These are phyloP conservation scores for Mortierella polycephala DNA, from an alignment of 371 early-diverging fungal species.

Conservation along the genomic window DNA sequence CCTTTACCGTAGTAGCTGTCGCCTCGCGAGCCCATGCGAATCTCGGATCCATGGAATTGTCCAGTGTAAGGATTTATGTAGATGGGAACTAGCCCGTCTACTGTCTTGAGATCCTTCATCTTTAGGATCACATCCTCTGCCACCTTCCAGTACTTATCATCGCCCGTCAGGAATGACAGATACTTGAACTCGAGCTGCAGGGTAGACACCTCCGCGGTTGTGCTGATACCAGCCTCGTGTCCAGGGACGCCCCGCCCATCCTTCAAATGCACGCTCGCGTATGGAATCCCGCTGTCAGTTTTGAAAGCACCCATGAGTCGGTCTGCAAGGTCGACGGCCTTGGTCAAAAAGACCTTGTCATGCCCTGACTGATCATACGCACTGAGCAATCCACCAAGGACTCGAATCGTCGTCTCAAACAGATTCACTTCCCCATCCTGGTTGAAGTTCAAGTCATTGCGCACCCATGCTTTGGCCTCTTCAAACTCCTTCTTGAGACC, in stretches of 20 bases:
- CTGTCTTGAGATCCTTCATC: constrained; percentile 62
- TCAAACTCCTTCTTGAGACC: constrained; percentile 79
- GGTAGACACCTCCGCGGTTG: constrained; percentile 89
- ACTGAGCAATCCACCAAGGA: constrained; percentile 89
- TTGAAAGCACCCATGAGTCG: constrained; percentile 82
- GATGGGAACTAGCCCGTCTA: constrained; percentile 86
- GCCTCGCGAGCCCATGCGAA: constrained; percentile 83
- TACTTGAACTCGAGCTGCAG: constrained; percentile 92
- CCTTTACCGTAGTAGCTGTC: constrained; percentile 91
- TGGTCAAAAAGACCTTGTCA: constrained; percentile 73
- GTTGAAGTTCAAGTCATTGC: constrained; percentile 66
- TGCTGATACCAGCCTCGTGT: constrained; percentile 61
- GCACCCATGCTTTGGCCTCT: constrained; percentile 76
- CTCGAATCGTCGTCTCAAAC: constrained; percentile 95
- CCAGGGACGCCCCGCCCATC: constrained; percentile 50
- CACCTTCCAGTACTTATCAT: constrained; percentile 74
- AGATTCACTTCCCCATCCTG: constrained; percentile 82
- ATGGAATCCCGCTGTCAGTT: constrained; percentile 82
- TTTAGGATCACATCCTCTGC: constrained; percentile 76
- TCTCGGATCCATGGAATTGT: constrained; percentile 62
- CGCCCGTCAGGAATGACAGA: constrained; percentile 80
- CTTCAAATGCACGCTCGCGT: constrained; percentile 71
- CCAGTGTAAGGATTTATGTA: constrained; percentile 66
- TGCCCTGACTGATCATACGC: constrained; percentile 83
- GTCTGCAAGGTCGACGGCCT: constrained; percentile 86